Percentiles rank a stretch among this genome's conserved stretches.
Conservation (phyloP, 2,329 filamentous ascomycete species). For the Chrysoporthe deuterocubensis region DNA sequence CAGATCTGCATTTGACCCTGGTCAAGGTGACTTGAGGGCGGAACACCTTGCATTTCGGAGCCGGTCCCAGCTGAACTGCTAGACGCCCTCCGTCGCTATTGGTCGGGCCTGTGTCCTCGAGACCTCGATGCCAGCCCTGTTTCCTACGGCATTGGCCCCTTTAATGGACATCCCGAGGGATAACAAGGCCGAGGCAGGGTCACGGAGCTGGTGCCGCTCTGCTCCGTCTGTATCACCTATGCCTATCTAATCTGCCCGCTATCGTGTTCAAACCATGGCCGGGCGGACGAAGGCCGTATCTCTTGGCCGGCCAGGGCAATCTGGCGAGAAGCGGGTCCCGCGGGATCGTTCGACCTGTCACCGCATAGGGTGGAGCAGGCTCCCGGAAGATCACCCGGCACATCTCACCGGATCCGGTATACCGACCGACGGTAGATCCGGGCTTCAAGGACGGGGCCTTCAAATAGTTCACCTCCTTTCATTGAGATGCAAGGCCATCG, state of each 20-base stretch:
- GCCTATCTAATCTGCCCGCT: too few species aligned
- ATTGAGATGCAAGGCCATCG: not conserved
- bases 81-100: not conserved
- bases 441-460: not conserved
- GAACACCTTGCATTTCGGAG: not conserved
- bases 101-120: not conserved
- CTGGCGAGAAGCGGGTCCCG: conserved; percentile 9
- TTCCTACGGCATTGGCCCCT: too few species aligned
- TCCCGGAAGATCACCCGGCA: conserved; percentile 2
- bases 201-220: too few species aligned
- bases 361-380: not conserved
- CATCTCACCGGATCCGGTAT: not conserved
- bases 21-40: not conserved
- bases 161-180: too few species aligned
- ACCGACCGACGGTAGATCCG: conserved; percentile 12
- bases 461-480: conserved; percentile 1
- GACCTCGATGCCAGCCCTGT: too few species aligned
- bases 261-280: too few species aligned
- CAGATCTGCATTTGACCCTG: not conserved
- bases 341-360: conserved; percentile 9
- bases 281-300: not conserved
- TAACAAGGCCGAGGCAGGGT: too few species aligned
- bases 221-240: too few species aligned
- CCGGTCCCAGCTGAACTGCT: not conserved
- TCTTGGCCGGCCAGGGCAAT: not conserved